Base-by-base conservation (phyloP, 2,329 filamentous ascomycete species). In the Colletotrichum zoysiae region DNA sequence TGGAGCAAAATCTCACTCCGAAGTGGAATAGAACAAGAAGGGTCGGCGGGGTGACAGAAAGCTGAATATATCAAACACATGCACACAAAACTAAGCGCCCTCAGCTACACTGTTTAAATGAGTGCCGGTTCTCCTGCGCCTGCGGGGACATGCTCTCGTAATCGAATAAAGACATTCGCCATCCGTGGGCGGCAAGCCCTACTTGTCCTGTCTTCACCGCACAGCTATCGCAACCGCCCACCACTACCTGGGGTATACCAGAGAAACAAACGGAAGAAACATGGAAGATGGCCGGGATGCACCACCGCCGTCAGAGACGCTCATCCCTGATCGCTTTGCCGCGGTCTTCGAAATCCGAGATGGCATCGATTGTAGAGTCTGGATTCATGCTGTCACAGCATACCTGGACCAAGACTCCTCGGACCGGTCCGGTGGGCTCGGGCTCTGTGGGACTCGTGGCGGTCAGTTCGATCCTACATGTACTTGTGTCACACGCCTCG, bases 331-430 rank as follows among this genome's bases (percentile, higher is more conserved):
- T n/a, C 9, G 35, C 18, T 23, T 38, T 60, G 0, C 40, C 63
- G 3, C 71, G 20, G 74, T 77, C 79, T 62, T 81, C 78, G 56
- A 84, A 76, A 6, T 60, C 51, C 0, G 23, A 12, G 12, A 82
- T 71, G 2, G 38, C 58, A 0, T 78, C 70, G 6, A 4, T 1
- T 2, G 76, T 82, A 1, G 78, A 84, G 9, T 67, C 75, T 0
- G 63, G 73, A 56, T 82, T 80, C 7, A 74, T 66, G 7, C 76
- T 77, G 57, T 83, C 82, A 0, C 76, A 40, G 38, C 78, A 79
- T 12, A 84, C 76, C 33, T 78, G 76, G 57, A 82, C 74, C 12
- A 84, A 71, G 30, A 84, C 80, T 5, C 79, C 81, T 5, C 76
- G 74, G 0, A 80, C 79, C 1, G 75, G 67, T 1, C 81, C 77